Evolutionary conservation across 1,139 yeast genomes (phyloP).

Genomic region (Taphrina confusa): DNA sequence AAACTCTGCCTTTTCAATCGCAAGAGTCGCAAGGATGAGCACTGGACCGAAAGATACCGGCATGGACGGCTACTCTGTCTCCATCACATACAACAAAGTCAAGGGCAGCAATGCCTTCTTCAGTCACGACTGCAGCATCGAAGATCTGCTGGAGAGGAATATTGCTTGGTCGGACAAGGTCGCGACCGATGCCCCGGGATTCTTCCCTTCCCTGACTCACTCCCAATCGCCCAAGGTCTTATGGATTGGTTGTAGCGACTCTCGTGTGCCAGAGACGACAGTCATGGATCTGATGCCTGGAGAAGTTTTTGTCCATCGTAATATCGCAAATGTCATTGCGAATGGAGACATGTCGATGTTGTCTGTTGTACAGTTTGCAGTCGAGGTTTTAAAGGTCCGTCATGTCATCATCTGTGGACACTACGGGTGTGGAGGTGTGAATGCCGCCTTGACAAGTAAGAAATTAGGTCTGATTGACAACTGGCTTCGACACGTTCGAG

Average conservation of each 20-base stretch:
- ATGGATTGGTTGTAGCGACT: constrained; percentile 96
- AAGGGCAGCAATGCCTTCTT: constrained; percentile 21
- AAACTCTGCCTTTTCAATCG: background rate
- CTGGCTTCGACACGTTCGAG: constrained; percentile 75
- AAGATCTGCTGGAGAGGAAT: constrained; percentile 60
- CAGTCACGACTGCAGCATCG: constrained; percentile 25
- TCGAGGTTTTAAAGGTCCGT: constrained; percentile 78
- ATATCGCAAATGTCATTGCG: constrained; percentile 79
- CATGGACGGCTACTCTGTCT: constrained; percentile 15
- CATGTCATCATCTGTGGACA: constrained; percentile 95
- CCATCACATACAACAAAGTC: constrained; percentile 19
- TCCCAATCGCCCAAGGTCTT: constrained; percentile 93
- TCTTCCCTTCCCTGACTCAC: constrained; percentile 68
- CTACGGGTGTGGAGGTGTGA: constrained; percentile 94
- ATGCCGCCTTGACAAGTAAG: constrained; percentile 75
- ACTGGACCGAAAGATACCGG: background rate
- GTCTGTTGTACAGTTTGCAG: constrained; percentile 87
- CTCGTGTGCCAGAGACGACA: constrained; percentile 81
- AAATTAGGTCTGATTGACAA: constrained; percentile 72
- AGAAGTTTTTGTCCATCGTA: constrained; percentile 89
- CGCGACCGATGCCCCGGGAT: constrained; percentile 60
- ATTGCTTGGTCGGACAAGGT: constrained; percentile 64
- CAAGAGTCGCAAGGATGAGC: constrained; percentile 1
- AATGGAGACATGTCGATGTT: constrained; percentile 73
- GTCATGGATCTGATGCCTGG: constrained; percentile 75